Evolutionary conservation across 2,329 filamentous ascomycete genomes (phyloP).

Genomic region (Penicillium sclerotiorum): DNA sequence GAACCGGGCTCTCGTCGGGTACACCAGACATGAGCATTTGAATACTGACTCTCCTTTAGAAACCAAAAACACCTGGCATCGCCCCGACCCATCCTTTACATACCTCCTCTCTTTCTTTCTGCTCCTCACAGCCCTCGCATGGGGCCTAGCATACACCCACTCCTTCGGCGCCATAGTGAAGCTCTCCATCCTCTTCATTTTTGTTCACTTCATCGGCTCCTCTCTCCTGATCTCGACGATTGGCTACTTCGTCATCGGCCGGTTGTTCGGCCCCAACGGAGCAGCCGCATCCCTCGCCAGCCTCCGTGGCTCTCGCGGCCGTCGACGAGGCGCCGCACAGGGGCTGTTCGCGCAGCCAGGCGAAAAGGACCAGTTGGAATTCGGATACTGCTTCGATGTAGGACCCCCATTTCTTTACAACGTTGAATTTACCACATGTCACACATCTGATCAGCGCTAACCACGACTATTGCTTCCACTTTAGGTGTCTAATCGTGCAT

Average conservation of each 20-base stretch:
- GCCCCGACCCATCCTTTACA: constrained; percentile 69
- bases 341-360: constrained; percentile 62
- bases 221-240: constrained; percentile 62
- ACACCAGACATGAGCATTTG: no score
- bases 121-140: constrained; percentile 55
- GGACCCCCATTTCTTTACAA: constrained; percentile 25
- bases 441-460: no score
- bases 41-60: constrained; percentile 43
- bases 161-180: constrained; percentile 51
- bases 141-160: constrained; percentile 61
- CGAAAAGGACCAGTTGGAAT: constrained; percentile 64
- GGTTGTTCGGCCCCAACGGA: constrained; percentile 61
- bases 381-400: constrained; percentile 72
- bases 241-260: constrained; percentile 66
- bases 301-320: constrained; percentile 47
- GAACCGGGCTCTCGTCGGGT: no score
- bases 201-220: constrained; percentile 63
- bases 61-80: constrained; percentile 72
- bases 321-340: constrained; percentile 52
- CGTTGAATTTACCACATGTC: no score
- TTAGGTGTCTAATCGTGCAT: constrained; percentile 65
- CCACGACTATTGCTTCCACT: neutral
- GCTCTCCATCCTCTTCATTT: constrained; percentile 53
- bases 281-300: constrained; percentile 49
- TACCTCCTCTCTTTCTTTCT: constrained; percentile 71